phyloP scores from a whole-genome alignment of 2,329 filamentous ascomycete species.

The Clonostachys rhizophaga region DNA sequence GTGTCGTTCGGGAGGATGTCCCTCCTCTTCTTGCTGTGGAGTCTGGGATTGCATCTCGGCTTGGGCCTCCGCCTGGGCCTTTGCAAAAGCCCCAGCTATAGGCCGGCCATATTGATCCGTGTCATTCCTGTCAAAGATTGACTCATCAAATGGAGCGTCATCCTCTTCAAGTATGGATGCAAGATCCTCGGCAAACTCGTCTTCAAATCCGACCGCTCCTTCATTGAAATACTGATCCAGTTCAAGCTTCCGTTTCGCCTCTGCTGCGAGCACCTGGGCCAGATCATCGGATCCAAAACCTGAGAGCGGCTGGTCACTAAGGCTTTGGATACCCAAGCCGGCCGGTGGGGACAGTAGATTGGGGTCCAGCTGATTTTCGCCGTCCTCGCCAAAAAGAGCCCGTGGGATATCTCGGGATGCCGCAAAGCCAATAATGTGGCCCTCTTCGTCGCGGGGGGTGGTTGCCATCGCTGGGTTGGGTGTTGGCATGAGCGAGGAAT shows the following conservation, averaged over 20 bases:
- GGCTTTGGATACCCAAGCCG: constrained; percentile 6
- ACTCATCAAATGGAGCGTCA: constrained; percentile 62
- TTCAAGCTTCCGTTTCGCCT: constrained; percentile 17
- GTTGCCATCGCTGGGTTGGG: background rate
- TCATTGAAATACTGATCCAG: constrained; percentile 70
- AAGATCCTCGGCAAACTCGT: constrained; percentile 40
- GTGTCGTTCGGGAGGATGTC: constrained; percentile 23
- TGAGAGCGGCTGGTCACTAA: background rate
- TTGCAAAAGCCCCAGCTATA: constrained; percentile 52
- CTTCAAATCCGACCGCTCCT: constrained; percentile 45
- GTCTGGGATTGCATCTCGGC: constrained; percentile 11
- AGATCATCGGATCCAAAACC: constrained; percentile 2
- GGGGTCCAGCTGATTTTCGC: background rate
- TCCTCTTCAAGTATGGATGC: constrained; percentile 37
- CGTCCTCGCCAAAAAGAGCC: constrained; percentile 2
- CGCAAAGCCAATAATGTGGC: constrained; percentile 53
- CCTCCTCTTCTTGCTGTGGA: constrained; percentile 26
- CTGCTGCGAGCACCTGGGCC: constrained; percentile 4
- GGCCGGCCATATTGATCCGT: constrained; percentile 58
- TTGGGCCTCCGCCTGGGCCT: constrained; percentile 27
- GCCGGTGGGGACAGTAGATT: constrained; percentile 1
- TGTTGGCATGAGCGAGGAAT: constrained; percentile 36
- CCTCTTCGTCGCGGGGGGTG: constrained; percentile 48
- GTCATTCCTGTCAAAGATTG: constrained; percentile 66
- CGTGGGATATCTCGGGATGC: constrained; percentile 35